Evolutionary conservation across 1,284 basidiomycete species (phyloP).

Genomic region (Xerocomus minutiporus): DNA sequence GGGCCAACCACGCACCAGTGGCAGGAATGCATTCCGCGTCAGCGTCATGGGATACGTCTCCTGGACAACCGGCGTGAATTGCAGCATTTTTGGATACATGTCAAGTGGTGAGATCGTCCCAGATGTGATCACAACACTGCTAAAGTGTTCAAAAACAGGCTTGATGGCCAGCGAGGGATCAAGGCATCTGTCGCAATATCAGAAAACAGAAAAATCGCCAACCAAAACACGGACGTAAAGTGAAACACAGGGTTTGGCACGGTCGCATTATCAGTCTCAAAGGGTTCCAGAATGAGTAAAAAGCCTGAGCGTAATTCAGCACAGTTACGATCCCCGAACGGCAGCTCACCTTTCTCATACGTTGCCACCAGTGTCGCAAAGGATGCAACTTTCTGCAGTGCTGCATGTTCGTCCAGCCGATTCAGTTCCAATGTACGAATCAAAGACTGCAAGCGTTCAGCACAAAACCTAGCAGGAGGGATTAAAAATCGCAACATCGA

Average conservation of each 20-base stretch:
- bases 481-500: slow-evolving; percentile 3
- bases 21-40: slow-evolving; percentile 93
- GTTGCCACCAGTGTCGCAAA: slow-evolving; percentile 98
- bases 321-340: background rate
- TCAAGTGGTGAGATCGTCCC: slow-evolving; percentile 98
- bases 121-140: slow-evolving; percentile 97
- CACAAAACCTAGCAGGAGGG: slow-evolving; percentile 72
- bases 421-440: slow-evolving; percentile 91
- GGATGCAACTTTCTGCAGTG: slow-evolving; percentile 91
- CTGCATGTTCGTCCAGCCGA: slow-evolving; percentile 86
- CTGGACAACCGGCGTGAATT: slow-evolving; percentile 95
- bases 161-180: slow-evolving; percentile 98
- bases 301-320: slow-evolving; percentile 59
- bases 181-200: slow-evolving; percentile 63
- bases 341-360: slow-evolving; percentile 83
- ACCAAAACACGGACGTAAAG: slow-evolving; percentile 67
- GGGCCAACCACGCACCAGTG: slow-evolving; percentile 61
- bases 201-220: slow-evolving; percentile 4
- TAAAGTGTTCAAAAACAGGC: slow-evolving; percentile 97
- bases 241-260: slow-evolving; percentile 99
- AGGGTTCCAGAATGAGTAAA: slow-evolving; percentile 95
- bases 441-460: slow-evolving; percentile 91
- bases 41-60: slow-evolving; percentile 99
- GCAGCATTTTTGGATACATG: slow-evolving; percentile 99
- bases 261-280: slow-evolving; percentile 97